A percentile compares a stretch with the other conserved stretches of the same genome.
These are phyloP conservation scores for Ceratocystis huliohia DNA, from an alignment of 2,329 filamentous ascomycete genomes.

Conservation along the genomic window DNA sequence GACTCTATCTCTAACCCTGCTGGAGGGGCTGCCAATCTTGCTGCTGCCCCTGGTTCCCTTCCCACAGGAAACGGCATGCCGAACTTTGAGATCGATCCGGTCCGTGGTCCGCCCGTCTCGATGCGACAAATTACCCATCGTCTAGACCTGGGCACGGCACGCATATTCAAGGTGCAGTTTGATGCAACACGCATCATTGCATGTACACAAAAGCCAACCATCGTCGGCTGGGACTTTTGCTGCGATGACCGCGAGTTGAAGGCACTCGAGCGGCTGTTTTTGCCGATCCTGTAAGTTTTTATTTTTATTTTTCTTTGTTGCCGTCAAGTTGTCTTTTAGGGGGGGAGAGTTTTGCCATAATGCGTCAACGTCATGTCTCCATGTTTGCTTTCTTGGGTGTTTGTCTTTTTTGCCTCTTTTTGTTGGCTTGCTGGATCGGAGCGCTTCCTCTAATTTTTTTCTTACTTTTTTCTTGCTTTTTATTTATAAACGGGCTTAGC, in stretches of 20 bases:
- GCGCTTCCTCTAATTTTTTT: not conserved
- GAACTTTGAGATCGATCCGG: slow-evolving; percentile 10
- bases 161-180: slow-evolving; percentile 95
- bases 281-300: slow-evolving; percentile 38
- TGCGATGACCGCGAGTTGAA: slow-evolving; percentile 70
- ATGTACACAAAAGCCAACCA: slow-evolving; percentile 80
- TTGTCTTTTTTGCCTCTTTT: not conserved
- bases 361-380: not conserved
- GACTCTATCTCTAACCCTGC: not conserved
- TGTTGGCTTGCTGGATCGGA: slow-evolving; percentile 1
- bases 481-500: not conserved
- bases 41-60: not conserved
- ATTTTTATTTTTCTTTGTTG: not conserved
- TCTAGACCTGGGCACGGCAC: slow-evolving; percentile 37
- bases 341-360: too few relatives aligned
- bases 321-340: not conserved
- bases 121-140: slow-evolving; percentile 12
- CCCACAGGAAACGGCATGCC: not conserved
- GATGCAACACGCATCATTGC: slow-evolving; percentile 87
- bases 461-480: not conserved
- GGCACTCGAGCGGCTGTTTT: slow-evolving; percentile 67
- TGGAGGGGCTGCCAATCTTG: not conserved
- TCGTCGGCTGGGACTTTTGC: slow-evolving; percentile 97
- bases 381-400: not conserved
- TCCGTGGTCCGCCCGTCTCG: slow-evolving; percentile 13